Conservation (phyloP, 768 basidiomycete species). For the Lactarius quietus region DNA sequence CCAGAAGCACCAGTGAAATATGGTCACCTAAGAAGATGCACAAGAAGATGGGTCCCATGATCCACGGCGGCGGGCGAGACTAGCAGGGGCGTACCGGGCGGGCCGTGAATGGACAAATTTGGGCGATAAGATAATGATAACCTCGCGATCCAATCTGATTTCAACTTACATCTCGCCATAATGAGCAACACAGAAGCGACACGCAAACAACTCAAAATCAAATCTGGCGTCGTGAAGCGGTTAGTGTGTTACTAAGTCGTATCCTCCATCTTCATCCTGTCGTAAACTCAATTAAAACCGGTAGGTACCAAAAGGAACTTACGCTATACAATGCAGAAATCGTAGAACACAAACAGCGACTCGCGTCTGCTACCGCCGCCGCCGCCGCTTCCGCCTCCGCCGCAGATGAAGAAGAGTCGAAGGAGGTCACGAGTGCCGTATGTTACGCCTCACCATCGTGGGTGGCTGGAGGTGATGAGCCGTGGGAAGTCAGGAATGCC, state of each 20-base stretch:
- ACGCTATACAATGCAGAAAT: constrained; percentile 63
- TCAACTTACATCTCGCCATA: constrained; percentile 8
- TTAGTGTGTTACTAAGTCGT: constrained; percentile 32
- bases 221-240: constrained; percentile 63
- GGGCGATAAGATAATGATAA: neutral
- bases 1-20: too few species aligned
- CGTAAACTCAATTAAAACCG: neutral
- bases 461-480: constrained; percentile 37
- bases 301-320: constrained; percentile 56
- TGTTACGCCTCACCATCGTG: constrained; percentile 29
- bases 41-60: too few species aligned
- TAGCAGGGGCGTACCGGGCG: too few species aligned
- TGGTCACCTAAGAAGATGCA: too few species aligned
- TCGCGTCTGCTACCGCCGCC: constrained; percentile 59
- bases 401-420: constrained; percentile 48
- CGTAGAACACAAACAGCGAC: constrained; percentile 50
- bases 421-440: constrained; percentile 76
- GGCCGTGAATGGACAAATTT: too few species aligned
- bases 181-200: constrained; percentile 49
- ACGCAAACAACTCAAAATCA: constrained; percentile 73
- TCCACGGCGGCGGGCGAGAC: too few species aligned
- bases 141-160: neutral
- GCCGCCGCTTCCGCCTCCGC: neutral
- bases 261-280: too few species aligned
- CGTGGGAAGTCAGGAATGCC: constrained; percentile 75